These are phyloP conservation scores for Curvularia sp. DNA, from an alignment of 2,329 filamentous ascomycete genomes.

Conservation along the genomic window DNA sequence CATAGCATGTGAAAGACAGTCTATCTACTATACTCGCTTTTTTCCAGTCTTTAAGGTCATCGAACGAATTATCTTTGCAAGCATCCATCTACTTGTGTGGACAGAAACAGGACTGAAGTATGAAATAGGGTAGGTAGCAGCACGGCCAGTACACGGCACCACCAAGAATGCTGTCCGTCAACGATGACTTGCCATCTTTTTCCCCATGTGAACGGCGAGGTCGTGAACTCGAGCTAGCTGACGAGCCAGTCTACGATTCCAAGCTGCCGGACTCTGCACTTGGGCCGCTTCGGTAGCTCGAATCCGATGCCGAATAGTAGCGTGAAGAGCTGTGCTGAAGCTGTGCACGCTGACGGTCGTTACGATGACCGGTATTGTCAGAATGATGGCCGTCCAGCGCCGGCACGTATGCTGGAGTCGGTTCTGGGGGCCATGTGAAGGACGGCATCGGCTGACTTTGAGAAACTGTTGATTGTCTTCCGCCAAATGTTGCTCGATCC, in stretches of 20 bases:
- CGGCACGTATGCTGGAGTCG: conserved; percentile 28
- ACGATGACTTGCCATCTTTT: conserved; percentile 38
- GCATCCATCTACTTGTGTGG: conserved; percentile 23
- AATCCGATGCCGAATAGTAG: conserved; percentile 28
- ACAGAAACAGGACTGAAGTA: conserved; percentile 46
- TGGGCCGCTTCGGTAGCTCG: conserved; percentile 38
- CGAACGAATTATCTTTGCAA: background rate
- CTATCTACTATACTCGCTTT: background rate
- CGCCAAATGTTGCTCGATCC: conserved; percentile 21
- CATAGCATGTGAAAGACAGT: background rate
- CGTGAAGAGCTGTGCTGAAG: conserved; percentile 28
- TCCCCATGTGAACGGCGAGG: conserved; percentile 18
- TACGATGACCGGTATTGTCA: conserved; percentile 30
- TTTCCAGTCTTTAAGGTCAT: background rate
- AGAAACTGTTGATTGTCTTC: conserved; percentile 3
- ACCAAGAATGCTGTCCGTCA: conserved; percentile 33
- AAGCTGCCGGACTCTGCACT: conserved; percentile 38
- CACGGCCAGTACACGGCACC: conserved; percentile 42
- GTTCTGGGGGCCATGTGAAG: conserved; percentile 21
- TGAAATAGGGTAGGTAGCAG: conserved; percentile 45
- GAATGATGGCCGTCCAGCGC: conserved; percentile 41
- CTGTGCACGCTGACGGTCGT: conserved; percentile 33
- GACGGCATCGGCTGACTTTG: conserved; percentile 14
- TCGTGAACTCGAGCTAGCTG: conserved; percentile 25
- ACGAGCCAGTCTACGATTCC: conserved; percentile 34